Base-by-base conservation (phyloP, 1,284 basidiomycete species). In the Ganoderma resinaceum region DNA sequence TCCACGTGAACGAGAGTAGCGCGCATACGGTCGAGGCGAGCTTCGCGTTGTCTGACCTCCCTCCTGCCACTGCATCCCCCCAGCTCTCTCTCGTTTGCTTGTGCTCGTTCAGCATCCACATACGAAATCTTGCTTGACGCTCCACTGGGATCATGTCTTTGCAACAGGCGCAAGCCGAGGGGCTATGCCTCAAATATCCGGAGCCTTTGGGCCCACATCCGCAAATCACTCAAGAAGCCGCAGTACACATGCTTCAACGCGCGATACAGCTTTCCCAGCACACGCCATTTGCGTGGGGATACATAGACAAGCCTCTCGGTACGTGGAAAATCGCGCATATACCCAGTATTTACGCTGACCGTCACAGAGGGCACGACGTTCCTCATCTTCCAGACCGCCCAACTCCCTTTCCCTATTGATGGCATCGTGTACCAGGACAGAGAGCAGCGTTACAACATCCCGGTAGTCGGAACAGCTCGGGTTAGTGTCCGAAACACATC, bases 281-380 rank as follows among this genome's bases (percentile, higher is more conserved):
- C 23, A 79, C 86, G 14, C 90, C 92, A 2, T 94, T 91, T 75
- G 74, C 80, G 18, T 93, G 91, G 90, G 81, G 84, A 1, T 93
- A 87, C 73, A 86, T 94, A 38, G 92, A 94, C 82, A 91, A 89
- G 73, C 91, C 92, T 26, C 73, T 79, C 74, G 92, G 92, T 91
- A 67, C 68, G 85, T 78, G 55, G 63, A 33, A 55, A 29, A 38
- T 26, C 43, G 18, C 52, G 65, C 63, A 20, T 52, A 42, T 55
- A 29, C 3, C 2, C 9, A 9, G 7, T 29, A 12, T 4, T 26
- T 23, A 18, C 20, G 23, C 53, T 35, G 26, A 60, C 35, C 9
- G n/a, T 16, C 23, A 12, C 69, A 92, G 92, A 94, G 77, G 91
- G 91, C 4, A 85, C 89, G 69, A 76, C 90, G 8, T 81, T 85